These are phyloP conservation scores for Marsdenia floribunda DNA, from an alignment of 257 asterid genomes.

Conservation along the genomic window DNA sequence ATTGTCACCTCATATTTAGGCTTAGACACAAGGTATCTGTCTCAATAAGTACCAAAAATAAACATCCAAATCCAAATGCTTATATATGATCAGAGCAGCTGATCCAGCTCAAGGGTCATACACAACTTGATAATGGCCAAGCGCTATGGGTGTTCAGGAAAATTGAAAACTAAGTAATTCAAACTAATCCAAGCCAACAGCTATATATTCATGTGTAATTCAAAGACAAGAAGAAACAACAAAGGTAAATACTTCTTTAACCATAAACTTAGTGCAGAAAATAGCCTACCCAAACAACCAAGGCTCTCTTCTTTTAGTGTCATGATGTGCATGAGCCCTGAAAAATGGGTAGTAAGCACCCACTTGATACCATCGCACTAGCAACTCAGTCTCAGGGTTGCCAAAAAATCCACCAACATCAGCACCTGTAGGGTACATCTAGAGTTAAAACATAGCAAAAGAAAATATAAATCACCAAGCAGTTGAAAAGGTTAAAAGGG, in stretches of 20 bases:
- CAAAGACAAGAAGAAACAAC: not conserved
- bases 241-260: not conserved
- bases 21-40: not conserved
- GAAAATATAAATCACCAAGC: not conserved
- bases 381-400: conserved; percentile 81
- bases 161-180: not conserved
- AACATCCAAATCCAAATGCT: not conserved
- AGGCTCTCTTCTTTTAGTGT: conserved; percentile 96
- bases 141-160: not conserved
- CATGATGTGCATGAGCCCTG: conserved; percentile 98
- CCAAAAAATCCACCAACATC: conserved; percentile 99
- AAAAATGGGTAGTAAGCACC: conserved; percentile 98
- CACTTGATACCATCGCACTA: conserved; percentile 98
- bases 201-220: not conserved
- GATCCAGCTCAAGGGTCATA: not conserved
- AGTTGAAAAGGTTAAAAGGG: conserved; percentile 9
- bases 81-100: not conserved
- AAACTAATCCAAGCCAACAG: not conserved
- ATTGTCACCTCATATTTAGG: too few relatives aligned
- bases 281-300: conserved; percentile 85
- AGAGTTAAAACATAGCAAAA: conserved; percentile 13
- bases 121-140: not conserved
- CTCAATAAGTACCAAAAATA: not conserved
- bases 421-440: conserved; percentile 55
- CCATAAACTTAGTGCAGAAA: conserved; percentile 19